Evolutionary conservation across 2,329 filamentous ascomycete species (phyloP).

Genomic region (Colletotrichum godetiae): DNA sequence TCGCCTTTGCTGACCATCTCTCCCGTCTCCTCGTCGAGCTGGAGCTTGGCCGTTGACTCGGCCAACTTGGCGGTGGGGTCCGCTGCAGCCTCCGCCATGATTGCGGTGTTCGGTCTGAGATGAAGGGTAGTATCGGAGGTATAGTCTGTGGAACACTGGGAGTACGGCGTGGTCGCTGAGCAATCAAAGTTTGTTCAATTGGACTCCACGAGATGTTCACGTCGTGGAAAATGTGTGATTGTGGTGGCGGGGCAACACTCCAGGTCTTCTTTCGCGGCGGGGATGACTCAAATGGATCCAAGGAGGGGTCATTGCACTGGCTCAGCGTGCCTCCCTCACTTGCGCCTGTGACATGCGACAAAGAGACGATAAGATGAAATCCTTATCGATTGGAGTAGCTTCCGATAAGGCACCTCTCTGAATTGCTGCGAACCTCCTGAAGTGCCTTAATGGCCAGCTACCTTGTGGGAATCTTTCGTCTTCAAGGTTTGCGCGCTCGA

Average conservation of each 20-base stretch:
- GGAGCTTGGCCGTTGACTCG: slow-evolving; percentile 65
- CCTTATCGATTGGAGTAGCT: not conserved
- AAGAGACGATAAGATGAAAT: slow-evolving; percentile 24
- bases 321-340: not conserved
- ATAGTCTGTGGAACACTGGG: rapidly evolving
- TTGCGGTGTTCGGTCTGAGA: slow-evolving; percentile 21
- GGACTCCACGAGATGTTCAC: slow-evolving; percentile 2
- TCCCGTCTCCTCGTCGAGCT: slow-evolving; percentile 72
- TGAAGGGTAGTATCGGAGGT: not conserved
- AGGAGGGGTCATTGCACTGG: slow-evolving; percentile 22
- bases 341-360: slow-evolving; percentile 10
- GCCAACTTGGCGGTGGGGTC: slow-evolving; percentile 64
- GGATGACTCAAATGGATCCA: slow-evolving; percentile 32
- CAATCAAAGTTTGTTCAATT: slow-evolving; percentile 5
- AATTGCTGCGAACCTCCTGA: too few species aligned
- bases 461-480: too few species aligned
- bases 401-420: not conserved
- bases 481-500: too few species aligned
- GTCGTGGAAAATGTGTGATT: slow-evolving; percentile 19
- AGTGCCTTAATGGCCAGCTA: not conserved
- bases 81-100: slow-evolving; percentile 60
- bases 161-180: not conserved
- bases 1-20: slow-evolving; percentile 74
- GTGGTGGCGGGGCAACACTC: slow-evolving; percentile 32
- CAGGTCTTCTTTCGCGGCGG: slow-evolving; percentile 22